Base-by-base conservation (phyloP, 169 alveolate species). In the Plasmodium berghei region DNA sequence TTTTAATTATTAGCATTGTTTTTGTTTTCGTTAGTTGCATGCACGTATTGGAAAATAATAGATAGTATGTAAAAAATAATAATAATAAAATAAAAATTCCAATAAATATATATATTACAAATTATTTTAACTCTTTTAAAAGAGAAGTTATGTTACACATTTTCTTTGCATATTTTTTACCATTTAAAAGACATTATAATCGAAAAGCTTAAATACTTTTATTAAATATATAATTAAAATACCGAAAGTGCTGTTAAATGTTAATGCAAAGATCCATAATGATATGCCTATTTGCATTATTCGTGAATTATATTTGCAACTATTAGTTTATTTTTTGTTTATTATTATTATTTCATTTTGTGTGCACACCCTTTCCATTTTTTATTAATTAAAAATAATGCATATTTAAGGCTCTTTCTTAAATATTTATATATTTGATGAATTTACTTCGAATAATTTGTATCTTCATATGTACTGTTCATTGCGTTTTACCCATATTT, bases 371-470 rank as follows among this genome's bases (percentile, higher is more conserved):
- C 8, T 34, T 34, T 34, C 42, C 8, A 34, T 34, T 34, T 34
- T 45, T n/a, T 45, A 48, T 45, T 62, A 74, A 62, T 61, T 74
- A 48, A 74, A 74, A 74, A 61, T n/a, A 40, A 74, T 46, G 62
- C 73, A 61, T 49, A n/a, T 16, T 54, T 72, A 63, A 45, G 40
- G 58, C 22, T 34, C 58, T n/a, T 18, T 16, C 56, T 18, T 16
- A 22, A 72, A 28, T 64, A 54, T 64, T 64, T 64, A 24, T 9
- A 28, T 73, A 40, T 73, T 16, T n/a, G 9, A 28, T 48, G 16
- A 14, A 73, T 75, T 62, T 56, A 54, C 26, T 40, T 10, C 16
- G 18, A 24, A 9, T 34, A 62, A 16, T 54, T 52, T 62, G 12
- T 28, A 34, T 46, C 16, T 48, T 67, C 28, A 14, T 40, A 40